A percentile compares a stretch with the other conserved stretches of the same genome.
These are phyloP conservation scores for Chrysanthemum makinoi DNA, from an alignment of 129 eudicot species.

Conservation along the genomic window DNA sequence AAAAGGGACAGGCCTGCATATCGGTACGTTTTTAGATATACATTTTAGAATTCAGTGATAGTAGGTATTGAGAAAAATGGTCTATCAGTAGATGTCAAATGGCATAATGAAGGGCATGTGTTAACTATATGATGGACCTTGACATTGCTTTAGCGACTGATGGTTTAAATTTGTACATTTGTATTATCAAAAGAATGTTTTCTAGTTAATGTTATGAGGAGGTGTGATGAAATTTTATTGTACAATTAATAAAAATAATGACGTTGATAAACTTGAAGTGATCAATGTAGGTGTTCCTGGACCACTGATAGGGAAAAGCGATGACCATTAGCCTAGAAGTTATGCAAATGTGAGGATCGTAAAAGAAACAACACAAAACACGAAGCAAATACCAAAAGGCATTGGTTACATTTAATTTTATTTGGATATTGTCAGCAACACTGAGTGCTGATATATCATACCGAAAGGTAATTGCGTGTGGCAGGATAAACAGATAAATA, in stretches of 20 bases:
- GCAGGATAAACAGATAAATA: not conserved
- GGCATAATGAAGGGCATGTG: conserved; percentile 7
- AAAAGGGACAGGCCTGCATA: conserved; percentile 49
- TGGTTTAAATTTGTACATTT: conserved; percentile 3
- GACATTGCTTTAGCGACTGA: conserved; percentile 6
- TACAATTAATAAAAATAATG: not conserved
- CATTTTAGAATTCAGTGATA: not conserved
- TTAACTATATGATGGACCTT: conserved; percentile 1
- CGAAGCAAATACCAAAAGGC: not conserved
- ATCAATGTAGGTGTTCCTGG: not conserved
- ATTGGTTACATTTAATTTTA: not conserved
- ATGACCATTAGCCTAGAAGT: not conserved
- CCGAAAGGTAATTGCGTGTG: not conserved
- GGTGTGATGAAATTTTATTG: not conserved
- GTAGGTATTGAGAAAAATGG: conserved; percentile 5
- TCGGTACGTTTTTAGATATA: conserved; percentile 29
- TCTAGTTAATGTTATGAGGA: not conserved
- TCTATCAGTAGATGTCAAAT: conserved; percentile 7
- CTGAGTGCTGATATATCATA: not conserved
- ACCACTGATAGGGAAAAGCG: not conserved
- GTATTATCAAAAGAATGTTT: conserved; percentile 6
- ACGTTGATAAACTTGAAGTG: not conserved
- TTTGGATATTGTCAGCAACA: not conserved
- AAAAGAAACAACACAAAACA: not conserved
- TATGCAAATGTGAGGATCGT: not conserved